Evolutionary conservation across 805 yeast species (phyloP).

Genomic region (Aciculoconidium aculeatum): DNA sequence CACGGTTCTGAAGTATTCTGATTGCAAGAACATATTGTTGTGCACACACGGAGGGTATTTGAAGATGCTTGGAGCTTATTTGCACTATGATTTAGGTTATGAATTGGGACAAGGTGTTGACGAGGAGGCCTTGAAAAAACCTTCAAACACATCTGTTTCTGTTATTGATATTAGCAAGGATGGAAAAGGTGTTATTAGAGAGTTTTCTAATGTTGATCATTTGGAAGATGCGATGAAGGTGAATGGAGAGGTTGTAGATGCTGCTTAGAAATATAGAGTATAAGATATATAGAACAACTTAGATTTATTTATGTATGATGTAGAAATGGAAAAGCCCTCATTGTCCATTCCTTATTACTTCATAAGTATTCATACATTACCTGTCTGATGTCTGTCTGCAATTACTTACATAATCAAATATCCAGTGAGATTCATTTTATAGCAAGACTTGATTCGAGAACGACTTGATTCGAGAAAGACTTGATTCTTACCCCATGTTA

Average conservation of each 20-base stretch:
- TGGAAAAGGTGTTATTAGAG: slow-evolving; percentile 39
- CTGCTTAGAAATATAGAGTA: too few species aligned
- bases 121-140: slow-evolving; percentile 45
- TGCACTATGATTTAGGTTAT: slow-evolving; percentile 36
- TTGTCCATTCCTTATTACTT: too few species aligned
- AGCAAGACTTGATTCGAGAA: too few species aligned
- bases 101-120: slow-evolving; percentile 32
- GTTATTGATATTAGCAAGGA: slow-evolving; percentile 50
- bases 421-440: too few species aligned
- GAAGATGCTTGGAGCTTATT: slow-evolving; percentile 49
- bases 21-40: slow-evolving; percentile 46
- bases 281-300: too few species aligned
- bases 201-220: slow-evolving; percentile 65
- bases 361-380: too few species aligned
- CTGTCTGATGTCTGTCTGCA: too few species aligned
- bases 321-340: too few species aligned
- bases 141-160: slow-evolving; percentile 72
- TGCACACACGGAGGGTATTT: slow-evolving; percentile 84
- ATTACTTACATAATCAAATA: too few species aligned
- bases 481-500: too few species aligned
- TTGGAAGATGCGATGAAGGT: slow-evolving; percentile 38
- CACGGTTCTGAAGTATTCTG: slow-evolving; percentile 31
- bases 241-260: not conserved
- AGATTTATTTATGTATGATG: too few species aligned
- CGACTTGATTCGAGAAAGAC: too few species aligned